A percentile compares a stretch with the other conserved stretches of the same genome.
Evolutionary conservation across 192 early-diverging fungal species (phyloP).

Genomic region (Lunasporangiospora selenospora): DNA sequence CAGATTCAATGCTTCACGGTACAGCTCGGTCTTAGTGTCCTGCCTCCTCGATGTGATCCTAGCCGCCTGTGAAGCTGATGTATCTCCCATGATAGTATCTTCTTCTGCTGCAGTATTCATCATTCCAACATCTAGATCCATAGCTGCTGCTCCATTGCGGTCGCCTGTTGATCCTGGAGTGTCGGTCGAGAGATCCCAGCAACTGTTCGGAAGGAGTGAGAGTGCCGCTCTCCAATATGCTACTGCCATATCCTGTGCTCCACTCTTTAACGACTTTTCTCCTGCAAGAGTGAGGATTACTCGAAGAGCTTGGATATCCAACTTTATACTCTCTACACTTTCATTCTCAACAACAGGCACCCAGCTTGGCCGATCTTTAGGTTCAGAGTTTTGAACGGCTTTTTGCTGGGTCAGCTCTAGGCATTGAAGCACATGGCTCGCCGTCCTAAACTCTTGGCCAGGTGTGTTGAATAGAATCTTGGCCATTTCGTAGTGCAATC

Average conservation of each 20-base stretch:
- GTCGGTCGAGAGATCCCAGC: constrained; percentile 7
- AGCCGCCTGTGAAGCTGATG: too few relatives aligned
- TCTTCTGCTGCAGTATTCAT: neutral
- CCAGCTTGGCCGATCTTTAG: constrained; percentile 16
- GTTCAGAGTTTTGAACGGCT: neutral
- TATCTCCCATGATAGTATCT: too few relatives aligned
- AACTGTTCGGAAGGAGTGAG: constrained; percentile 18
- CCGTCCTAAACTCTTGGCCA: constrained; percentile 29
- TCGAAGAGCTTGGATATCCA: constrained; percentile 14
- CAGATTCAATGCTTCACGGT: constrained; percentile 31
- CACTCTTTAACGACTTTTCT: constrained; percentile 45
- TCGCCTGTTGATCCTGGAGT: neutral
- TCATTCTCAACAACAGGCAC: constrained; percentile 8
- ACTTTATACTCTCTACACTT: neutral
- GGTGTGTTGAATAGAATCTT: constrained; percentile 16
- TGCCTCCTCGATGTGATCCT: too few relatives aligned
- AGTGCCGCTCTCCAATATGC: constrained; percentile 33
- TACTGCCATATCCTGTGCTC: constrained; percentile 34
- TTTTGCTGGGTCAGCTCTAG: constrained; percentile 28
- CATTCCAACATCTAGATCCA: neutral
- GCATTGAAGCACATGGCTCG: constrained; percentile 27
- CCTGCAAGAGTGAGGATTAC: constrained; percentile 22
- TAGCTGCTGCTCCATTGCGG: neutral
- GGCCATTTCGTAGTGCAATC: constrained; percentile 40
- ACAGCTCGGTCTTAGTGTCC: constrained; percentile 1